A percentile compares a stretch with the other conserved stretches of the same genome.
Conservation (phyloP, 164 flowering plant genomes). For the Chloranthus sessilifolius region DNA sequence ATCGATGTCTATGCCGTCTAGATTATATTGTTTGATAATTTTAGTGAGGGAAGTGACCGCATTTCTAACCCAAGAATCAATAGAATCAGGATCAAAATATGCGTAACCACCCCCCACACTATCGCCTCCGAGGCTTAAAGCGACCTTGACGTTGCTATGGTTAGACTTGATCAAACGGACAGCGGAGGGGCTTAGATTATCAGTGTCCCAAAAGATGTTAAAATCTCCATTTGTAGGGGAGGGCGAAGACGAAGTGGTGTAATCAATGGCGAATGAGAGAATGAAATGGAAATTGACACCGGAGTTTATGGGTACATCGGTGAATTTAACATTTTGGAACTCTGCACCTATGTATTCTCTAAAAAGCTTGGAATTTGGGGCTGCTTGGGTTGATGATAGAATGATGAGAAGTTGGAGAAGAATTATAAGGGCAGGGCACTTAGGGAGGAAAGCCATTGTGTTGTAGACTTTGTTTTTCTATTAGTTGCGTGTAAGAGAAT, state of each 20-base stretch:
- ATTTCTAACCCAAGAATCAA: conserved; percentile 51
- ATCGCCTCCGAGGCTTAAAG: conserved; percentile 51
- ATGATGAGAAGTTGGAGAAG: conserved; percentile 1
- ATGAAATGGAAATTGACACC: conserved; percentile 53
- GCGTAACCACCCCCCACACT: conserved; percentile 18
- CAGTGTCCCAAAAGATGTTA: conserved; percentile 48
- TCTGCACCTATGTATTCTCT: conserved; percentile 60
- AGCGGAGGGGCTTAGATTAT: conserved; percentile 32
- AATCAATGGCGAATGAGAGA: conserved; percentile 63
- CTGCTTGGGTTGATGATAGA: conserved; percentile 8
- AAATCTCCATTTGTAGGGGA: conserved; percentile 52
- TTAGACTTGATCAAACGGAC: conserved; percentile 32
- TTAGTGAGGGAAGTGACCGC: conserved; percentile 49
- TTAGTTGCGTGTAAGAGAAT: no score
- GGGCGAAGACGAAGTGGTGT: conserved; percentile 35
- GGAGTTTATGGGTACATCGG: conserved; percentile 47
- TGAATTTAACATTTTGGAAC: conserved; percentile 41
- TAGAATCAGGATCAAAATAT: conserved; percentile 34
- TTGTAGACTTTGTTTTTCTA: no score
- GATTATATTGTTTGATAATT: conserved; percentile 30
- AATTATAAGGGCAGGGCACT: no score
- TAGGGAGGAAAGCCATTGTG: no score
- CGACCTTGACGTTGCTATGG: conserved; percentile 45
- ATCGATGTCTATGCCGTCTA: conserved; percentile 50
- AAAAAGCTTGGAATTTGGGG: conserved; percentile 27